These are phyloP conservation scores for Fonsecaea erecta DNA, from an alignment of 2,329 filamentous ascomycete species.

Conservation along the genomic window DNA sequence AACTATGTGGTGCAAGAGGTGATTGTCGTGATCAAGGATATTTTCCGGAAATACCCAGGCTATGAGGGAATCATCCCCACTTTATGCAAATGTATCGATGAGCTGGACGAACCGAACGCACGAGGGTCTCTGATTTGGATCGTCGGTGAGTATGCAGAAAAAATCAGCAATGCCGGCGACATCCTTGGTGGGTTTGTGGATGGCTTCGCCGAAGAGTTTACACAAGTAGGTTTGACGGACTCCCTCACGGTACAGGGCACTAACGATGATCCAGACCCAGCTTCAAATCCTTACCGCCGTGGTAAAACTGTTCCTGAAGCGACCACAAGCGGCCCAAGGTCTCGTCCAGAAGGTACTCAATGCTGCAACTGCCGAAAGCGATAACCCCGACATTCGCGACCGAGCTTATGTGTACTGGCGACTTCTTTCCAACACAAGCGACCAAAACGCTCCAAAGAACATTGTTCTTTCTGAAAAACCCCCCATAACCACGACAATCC, in stretches of 20 bases:
- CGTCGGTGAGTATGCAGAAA: conserved; percentile 97
- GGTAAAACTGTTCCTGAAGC: conserved; percentile 96
- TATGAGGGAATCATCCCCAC: conserved; percentile 98
- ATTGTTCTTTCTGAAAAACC: conserved; percentile 94
- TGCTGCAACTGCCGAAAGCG: conserved; percentile 87
- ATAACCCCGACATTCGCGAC: conserved; percentile 97
- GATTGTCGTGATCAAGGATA: conserved; percentile 98
- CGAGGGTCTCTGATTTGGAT: conserved; percentile 96
- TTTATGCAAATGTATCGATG: conserved; percentile 94
- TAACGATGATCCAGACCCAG: conserved; percentile 70
- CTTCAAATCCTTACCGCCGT: conserved; percentile 95
- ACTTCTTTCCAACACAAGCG: conserved; percentile 77
- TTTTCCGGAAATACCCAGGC: conserved; percentile 94
- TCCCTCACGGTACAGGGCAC: neutral
- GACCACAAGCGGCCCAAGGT: conserved; percentile 86
- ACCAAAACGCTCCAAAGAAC: conserved; percentile 87
- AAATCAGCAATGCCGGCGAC: conserved; percentile 97
- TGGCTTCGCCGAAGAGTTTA: conserved; percentile 93
- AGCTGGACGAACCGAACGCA: conserved; percentile 91
- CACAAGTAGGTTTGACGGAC: conserved; percentile 66
- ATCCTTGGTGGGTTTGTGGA: conserved; percentile 92
- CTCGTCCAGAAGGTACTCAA: conserved; percentile 95
- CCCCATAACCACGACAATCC: conserved; percentile 91
- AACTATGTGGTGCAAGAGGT: conserved; percentile 99
- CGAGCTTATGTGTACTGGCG: conserved; percentile 99